Evolutionary conservation across 108 stramenopile species (phyloP), one percentile per base, ranked within the genome.

Genomic region (Chaetoceros tenuissimus): DNA sequence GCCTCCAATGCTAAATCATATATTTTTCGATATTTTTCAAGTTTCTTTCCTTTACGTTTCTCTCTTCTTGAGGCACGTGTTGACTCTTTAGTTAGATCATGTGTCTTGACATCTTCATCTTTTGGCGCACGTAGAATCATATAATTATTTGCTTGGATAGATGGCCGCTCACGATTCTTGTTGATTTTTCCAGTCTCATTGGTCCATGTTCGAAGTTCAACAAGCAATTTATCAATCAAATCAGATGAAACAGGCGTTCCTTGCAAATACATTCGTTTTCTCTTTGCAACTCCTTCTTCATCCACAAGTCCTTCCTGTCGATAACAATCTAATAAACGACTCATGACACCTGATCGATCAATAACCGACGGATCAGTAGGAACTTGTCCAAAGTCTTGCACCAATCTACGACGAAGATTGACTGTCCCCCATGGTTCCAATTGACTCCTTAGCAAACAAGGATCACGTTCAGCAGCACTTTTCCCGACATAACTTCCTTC

Each of bases 1-100:
- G 72, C 68, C 20, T 46, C 10, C 24, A 60, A 28, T 20, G 76
- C 76, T 17, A 66, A 22, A 5, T 69, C 44, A 72, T 72, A 77
- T 5, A 77, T 20, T n/a, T 13, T 27, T n/a, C n/a, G n/a, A n/a
- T n/a, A n/a, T n/a, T n/a, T n/a, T n/a, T n/a, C n/a, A n/a, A n/a
- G n/a, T n/a, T n/a, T n/a, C n/a, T n/a, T n/a, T n/a, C n/a, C n/a
- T n/a, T n/a, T n/a, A n/a, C n/a, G n/a, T n/a, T n/a, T n/a, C n/a
- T n/a, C n/a, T n/a, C n/a, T n/a, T n/a, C n/a, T n/a, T n/a, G n/a
- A n/a, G n/a, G n/a, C n/a, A n/a, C n/a, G n/a, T n/a, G n/a, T n/a
- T n/a, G n/a, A n/a, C n/a, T n/a, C n/a, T n/a, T n/a, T n/a, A n/a
- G n/a, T n/a, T n/a, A n/a, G n/a, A n/a, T n/a, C n/a, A n/a, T n/a